Evolutionary conservation across 768 basidiomycete species (phyloP).

Genomic region (Jaapia argillacea): DNA sequence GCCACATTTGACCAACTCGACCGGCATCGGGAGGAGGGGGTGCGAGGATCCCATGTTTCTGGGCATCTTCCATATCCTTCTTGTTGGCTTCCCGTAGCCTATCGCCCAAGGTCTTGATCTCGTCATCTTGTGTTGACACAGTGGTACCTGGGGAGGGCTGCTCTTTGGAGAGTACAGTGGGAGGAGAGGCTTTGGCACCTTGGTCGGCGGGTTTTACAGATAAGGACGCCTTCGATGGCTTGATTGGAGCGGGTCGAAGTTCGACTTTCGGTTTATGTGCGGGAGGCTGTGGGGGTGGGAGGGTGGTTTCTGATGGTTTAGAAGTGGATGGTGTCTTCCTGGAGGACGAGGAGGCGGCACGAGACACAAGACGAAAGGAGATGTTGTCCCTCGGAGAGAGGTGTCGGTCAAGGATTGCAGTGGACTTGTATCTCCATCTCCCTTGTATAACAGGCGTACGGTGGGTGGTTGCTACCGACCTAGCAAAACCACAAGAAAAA

Average conservation of each 20-base stretch:
- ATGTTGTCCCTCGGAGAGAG: background rate
- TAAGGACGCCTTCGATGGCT: conserved; percentile 16
- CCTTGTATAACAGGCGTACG: no score
- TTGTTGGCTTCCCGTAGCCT: conserved; percentile 40
- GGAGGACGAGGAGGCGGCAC: conserved; percentile 20
- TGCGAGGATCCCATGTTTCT: conserved; percentile 54
- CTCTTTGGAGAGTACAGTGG: no score
- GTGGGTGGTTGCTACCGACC: no score
- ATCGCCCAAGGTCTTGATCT: conserved; percentile 10
- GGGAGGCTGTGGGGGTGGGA: conserved; percentile 15
- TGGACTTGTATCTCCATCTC: no score
- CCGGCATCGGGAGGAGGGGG: conserved; percentile 58
- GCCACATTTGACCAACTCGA: conserved; percentile 37
- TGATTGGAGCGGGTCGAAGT: conserved; percentile 55
- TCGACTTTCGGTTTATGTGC: conserved; percentile 38
- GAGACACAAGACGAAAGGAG: background rate
- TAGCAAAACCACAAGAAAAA: no score
- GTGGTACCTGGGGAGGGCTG: no score
- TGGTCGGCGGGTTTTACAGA: background rate
- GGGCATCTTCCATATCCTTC: conserved; percentile 56
- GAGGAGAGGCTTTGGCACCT: no score
- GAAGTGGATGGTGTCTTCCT: conserved; percentile 8
- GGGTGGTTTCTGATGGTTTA: conserved; percentile 7
- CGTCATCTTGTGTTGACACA: conserved; percentile 4
- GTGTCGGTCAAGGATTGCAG: no score